phyloP scores from a whole-genome alignment of 225 moss, liverwort and hornwort species.

The Marchantia polymorpha region DNA sequence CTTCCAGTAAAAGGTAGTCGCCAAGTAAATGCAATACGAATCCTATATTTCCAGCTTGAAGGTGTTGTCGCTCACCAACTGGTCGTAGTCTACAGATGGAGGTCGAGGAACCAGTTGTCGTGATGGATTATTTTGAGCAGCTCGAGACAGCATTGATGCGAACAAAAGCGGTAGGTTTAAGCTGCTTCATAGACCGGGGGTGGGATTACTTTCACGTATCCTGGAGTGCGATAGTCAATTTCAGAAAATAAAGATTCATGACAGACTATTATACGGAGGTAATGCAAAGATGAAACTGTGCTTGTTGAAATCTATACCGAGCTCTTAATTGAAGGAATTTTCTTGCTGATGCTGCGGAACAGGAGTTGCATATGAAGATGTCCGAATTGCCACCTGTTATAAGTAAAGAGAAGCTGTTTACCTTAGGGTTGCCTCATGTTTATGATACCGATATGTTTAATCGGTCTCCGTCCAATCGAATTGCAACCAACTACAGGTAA shows the following conservation, averaged over 20 bases:
- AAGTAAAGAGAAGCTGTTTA: slow-evolving; percentile 52
- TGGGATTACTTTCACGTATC: neutral
- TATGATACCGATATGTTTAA: slow-evolving; percentile 61
- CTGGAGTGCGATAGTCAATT: too few relatives aligned
- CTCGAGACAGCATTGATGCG: slow-evolving; percentile 44
- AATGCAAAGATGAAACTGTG: neutral
- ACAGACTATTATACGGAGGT: neutral
- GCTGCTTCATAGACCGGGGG: neutral
- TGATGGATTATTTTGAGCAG: slow-evolving; percentile 48
- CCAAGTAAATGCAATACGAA: neutral
- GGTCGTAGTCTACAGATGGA: neutral
- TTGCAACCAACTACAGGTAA: slow-evolving; percentile 71
- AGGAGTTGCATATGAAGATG: slow-evolving; percentile 28
- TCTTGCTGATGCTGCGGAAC: neutral
- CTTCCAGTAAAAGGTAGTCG: neutral
- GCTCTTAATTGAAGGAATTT: neutral
- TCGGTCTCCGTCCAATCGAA: slow-evolving; percentile 64
- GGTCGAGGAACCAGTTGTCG: slow-evolving; percentile 11
- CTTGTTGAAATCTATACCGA: neutral
- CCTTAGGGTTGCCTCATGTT: slow-evolving; percentile 62
- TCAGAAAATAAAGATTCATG: neutral
- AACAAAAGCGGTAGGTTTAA: slow-evolving; percentile 39
- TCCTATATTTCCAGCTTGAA: neutral
- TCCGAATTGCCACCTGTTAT: slow-evolving; percentile 31
- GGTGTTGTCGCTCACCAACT: neutral